Conservation (phyloP, 2,329 filamentous ascomycete species). For the Orbilia brochopaga region DNA sequence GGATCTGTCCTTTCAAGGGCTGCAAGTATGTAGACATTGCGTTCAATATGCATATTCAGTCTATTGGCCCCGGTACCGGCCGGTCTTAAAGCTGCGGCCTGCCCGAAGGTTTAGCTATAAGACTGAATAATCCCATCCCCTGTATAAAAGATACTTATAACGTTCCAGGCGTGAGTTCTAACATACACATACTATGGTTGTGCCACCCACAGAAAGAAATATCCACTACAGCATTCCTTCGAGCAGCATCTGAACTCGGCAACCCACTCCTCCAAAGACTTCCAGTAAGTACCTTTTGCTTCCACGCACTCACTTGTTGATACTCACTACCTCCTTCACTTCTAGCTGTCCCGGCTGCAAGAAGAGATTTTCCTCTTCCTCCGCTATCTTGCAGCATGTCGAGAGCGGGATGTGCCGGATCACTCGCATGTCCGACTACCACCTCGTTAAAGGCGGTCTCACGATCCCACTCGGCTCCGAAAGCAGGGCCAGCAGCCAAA, state of each 20-base stretch:
- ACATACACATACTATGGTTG: neutral
- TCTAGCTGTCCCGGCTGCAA: conserved; percentile 37
- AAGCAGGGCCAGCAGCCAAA: conserved; percentile 11
- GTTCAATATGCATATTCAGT: no score
- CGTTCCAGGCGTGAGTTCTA: neutral
- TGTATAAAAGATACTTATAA: no score
- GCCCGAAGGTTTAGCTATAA: no score
- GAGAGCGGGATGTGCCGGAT: conserved; percentile 38
- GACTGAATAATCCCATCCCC: no score
- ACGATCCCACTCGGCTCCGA: conserved; percentile 13
- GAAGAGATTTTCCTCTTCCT: conserved; percentile 31
- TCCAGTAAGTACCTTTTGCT: conserved; percentile 12
- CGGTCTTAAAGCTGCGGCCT: no score
- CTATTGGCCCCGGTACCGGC: no score
- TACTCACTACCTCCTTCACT: neutral
- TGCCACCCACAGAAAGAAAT: conserved; percentile 18
- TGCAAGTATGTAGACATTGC: conserved; percentile 32
- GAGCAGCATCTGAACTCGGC: conserved; percentile 41
- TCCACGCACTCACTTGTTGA: neutral
- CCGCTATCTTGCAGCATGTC: conserved; percentile 42
- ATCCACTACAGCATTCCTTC: neutral
- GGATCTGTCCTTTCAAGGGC: conserved; percentile 12
- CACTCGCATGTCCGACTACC: conserved; percentile 7
- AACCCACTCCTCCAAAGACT: conserved; percentile 29
- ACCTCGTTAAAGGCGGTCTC: conserved; percentile 20